phyloP scores from a whole-genome alignment of 1,284 basidiomycete genomes.

The Leccinum discolor region DNA sequence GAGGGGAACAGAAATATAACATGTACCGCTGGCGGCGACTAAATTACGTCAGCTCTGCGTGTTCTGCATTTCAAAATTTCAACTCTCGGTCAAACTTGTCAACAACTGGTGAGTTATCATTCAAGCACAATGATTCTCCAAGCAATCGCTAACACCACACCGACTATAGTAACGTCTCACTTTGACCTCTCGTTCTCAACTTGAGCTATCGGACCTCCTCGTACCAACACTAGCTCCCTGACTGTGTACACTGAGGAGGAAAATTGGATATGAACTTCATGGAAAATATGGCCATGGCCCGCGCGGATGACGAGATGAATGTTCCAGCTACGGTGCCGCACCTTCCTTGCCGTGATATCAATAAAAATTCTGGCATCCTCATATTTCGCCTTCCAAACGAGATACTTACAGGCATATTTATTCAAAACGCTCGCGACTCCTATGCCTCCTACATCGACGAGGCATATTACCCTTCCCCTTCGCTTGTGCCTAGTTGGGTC shows the following conservation, averaged over 20 bases:
- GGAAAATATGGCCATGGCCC: not conserved
- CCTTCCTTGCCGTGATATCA: not conserved
- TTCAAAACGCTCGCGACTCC: conserved; percentile 9
- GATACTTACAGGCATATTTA: conserved; percentile 21
- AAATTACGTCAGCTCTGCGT: not conserved
- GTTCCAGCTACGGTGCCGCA: not conserved
- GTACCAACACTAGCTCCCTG: not conserved
- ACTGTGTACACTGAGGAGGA: not conserved
- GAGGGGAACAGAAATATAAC: too few species aligned
- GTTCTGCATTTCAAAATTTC: not conserved
- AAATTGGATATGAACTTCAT: not conserved
- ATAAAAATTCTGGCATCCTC: not conserved
- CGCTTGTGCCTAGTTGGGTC: conserved; percentile 12
- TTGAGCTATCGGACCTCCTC: not conserved
- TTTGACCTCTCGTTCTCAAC: not conserved
- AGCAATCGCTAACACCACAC: not conserved
- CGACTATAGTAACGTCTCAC: not conserved
- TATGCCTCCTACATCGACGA: not conserved
- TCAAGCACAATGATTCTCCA: not conserved
- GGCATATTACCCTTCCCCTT: too few species aligned
- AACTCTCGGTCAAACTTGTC: not conserved
- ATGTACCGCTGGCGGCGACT: not conserved
- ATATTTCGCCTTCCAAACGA: conserved; percentile 21
- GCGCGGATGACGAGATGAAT: not conserved
- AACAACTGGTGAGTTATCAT: not conserved